A percentile compares a stretch with the other conserved stretches of the same genome.
phyloP scores from a whole-genome alignment of 2,329 filamentous ascomycete species.

The Epichloe sylvatica region DNA sequence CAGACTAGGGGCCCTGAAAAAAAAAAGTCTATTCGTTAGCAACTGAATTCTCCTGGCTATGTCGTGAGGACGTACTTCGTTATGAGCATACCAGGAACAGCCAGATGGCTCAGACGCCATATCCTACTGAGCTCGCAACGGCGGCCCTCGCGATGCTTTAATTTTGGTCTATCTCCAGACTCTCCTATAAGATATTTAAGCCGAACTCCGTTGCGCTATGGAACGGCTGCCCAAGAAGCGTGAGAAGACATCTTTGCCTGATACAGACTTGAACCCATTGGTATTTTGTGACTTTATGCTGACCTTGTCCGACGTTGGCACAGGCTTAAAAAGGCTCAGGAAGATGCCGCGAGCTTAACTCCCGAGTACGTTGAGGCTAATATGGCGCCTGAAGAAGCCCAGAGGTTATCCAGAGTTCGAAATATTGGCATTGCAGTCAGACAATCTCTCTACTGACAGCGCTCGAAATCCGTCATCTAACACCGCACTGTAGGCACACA shows the following conservation, averaged over 20 bases:
- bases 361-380: slow-evolving; percentile 57
- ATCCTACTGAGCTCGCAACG: slow-evolving; percentile 19
- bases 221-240: slow-evolving; percentile 29
- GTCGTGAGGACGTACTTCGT: slow-evolving; percentile 10
- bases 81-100: slow-evolving; percentile 26
- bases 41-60: neutral
- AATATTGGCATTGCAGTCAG: slow-evolving; percentile 94
- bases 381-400: slow-evolving; percentile 64
- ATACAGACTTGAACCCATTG: neutral
- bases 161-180: neutral
- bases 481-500: slow-evolving; percentile 55
- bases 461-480: slow-evolving; percentile 11
- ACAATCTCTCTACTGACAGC: neutral
- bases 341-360: slow-evolving; percentile 37
- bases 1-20: too few species aligned
- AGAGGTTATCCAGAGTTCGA: slow-evolving; percentile 65
- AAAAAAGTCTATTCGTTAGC: slow-evolving; percentile 15
- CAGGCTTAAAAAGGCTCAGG: slow-evolving; percentile 40
- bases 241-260: slow-evolving; percentile 12
- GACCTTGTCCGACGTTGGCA: neutral
- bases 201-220: slow-evolving; percentile 16
- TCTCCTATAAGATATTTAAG: slow-evolving; percentile 15
- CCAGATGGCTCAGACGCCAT: slow-evolving; percentile 29
- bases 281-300: neutral
- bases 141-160: slow-evolving; percentile 9